Evolutionary conservation across 495 filamentous ascomycete genomes (phyloP), one percentile per base, ranked within the genome.

Genomic region (Penicillium mononematosum): DNA sequence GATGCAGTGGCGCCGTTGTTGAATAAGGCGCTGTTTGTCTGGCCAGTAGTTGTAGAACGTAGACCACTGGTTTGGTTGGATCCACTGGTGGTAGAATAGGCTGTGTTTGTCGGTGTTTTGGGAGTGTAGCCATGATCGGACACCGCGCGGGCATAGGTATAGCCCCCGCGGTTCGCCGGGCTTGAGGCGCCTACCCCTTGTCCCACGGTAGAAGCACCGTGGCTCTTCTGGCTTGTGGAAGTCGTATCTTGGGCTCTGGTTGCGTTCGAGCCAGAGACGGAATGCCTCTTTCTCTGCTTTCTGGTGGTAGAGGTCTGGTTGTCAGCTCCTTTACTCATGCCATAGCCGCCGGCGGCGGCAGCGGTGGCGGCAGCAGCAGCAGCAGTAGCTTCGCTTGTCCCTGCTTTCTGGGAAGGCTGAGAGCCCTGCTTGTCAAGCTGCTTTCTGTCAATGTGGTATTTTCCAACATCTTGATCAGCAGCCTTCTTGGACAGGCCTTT

Each of bases 381-480:
- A 6, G 24, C 36, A 4, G 45, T 38, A 4, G 19, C 55, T 32
- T 34, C 20, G 24, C 24, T 27, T 9, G n/a, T 22, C 9, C 43
- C 31, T 44, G 19, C 20, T 36, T 34, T 10, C 25, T 41, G 22
- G 14, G 43, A 19, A 25, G 45, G 29, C 39, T 32, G 22, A 25
- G 47, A 57, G 25, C 36, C 46, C 9, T 51, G 46, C 27, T 22
- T 38, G 0, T 51, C 46, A 25, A 57, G 55, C 3, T 50, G 16
- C 4, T 22, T 19, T 25, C 36, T 38, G 41, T 57, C 36, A 12
- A 50, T 25, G 7, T 24, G 47, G 9, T 43, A 50, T n/a, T 56
- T 49, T 12, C 45, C 32, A 12, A 46, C 24, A 2, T 50, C 25
- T 20, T 49, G 44, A 14, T 5, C 29, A 9, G 34, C 36, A 24